phyloP scores from a whole-genome alignment of 306 rosid genomes.

The Dryas alaskensis region DNA sequence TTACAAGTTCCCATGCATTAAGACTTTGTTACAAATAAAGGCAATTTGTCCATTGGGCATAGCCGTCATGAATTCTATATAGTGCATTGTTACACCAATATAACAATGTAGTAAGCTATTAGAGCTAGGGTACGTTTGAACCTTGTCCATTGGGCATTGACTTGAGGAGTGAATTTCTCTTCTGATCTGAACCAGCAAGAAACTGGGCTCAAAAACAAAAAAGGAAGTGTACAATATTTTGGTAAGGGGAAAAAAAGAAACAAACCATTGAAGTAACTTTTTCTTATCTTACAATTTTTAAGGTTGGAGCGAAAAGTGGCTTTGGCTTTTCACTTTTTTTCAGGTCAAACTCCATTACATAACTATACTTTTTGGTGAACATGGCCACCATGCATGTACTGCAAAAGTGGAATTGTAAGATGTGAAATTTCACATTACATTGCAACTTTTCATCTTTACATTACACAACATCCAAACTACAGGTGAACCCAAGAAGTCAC shows the following conservation, averaged over 20 bases:
- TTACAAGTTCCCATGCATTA: too few relatives aligned
- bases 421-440: neutral
- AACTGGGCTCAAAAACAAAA: neutral
- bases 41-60: too few relatives aligned
- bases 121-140: neutral
- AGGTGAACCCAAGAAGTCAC: neutral
- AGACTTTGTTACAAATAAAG: too few relatives aligned
- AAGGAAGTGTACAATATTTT: neutral
- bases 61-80: too few relatives aligned
- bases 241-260: neutral
- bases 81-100: neutral
- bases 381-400: constrained; percentile 9
- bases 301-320: constrained; percentile 16
- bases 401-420: neutral
- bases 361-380: constrained; percentile 1
- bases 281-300: constrained; percentile 1
- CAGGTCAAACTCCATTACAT: constrained; percentile 10
- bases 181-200: too few relatives aligned
- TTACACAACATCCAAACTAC: neutral
- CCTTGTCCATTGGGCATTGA: neutral
- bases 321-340: neutral
- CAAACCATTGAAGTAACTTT: neutral
- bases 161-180: neutral
- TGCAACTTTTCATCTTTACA: neutral
- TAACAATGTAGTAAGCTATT: neutral